phyloP scores from a whole-genome alignment of 495 filamentous ascomycete species.

The Daldinia grandis region DNA sequence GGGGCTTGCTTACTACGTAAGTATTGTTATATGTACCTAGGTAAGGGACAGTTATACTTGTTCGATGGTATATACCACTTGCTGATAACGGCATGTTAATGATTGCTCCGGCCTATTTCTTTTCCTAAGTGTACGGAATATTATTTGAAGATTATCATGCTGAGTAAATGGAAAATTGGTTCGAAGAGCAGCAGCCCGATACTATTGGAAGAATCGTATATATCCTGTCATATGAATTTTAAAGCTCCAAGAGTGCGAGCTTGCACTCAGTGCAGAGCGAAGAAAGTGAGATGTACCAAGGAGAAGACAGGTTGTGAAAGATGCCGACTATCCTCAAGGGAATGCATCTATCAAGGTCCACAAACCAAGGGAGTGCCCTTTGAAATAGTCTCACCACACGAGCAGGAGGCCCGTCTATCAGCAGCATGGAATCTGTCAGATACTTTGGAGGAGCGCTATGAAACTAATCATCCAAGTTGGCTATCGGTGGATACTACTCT shows the following conservation, averaged over 20 bases:
- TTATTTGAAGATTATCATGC: neutral
- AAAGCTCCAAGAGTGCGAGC: neutral
- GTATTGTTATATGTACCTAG: too few species aligned
- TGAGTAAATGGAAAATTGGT: neutral
- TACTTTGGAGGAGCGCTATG: neutral
- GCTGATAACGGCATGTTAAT: too few species aligned
- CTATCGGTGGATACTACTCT: neutral
- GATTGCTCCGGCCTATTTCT: neutral
- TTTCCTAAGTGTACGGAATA: neutral
- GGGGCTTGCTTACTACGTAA: too few species aligned
- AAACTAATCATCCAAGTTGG: neutral
- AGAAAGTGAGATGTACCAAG: neutral
- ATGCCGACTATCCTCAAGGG: neutral
- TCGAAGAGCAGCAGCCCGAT: neutral
- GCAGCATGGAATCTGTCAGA: too few species aligned
- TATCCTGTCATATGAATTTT: neutral
- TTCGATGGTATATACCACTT: too few species aligned
- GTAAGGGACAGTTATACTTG: too few species aligned
- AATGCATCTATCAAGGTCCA: neutral
- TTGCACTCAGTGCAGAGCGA: neutral
- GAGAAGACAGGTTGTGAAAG: neutral
- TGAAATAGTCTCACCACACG: neutral
- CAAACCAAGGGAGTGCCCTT: neutral
- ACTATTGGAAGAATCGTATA: neutral
- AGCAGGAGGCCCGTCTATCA: neutral